Base-by-base conservation (phyloP, 2,329 filamentous ascomycete genomes). In the Exophiala aquamarina region DNA sequence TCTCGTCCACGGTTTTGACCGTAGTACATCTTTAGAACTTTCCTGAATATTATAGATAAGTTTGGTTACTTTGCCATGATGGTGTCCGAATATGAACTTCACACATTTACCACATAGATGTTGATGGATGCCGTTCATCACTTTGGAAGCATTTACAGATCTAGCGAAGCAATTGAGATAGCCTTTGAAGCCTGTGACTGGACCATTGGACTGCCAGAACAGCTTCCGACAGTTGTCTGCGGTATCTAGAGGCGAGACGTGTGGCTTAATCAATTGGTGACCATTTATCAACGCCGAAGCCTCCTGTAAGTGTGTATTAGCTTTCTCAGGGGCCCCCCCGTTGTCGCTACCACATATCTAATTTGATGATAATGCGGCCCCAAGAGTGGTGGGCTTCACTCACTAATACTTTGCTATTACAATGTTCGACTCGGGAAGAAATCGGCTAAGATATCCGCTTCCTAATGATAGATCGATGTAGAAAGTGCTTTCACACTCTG, bases 151-250 rank as follows among this genome's bases (percentile, higher is more conserved):
- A 54, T 75, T 74, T 2, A 78, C 74, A 75, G 77, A 81, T 5
- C 77, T 77, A 3, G 75, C 74, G 4, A 76, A 71, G 3, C 66
- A 67, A 57, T 84, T 84, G 34, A 79, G 68, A 59, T 84, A 84
- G 6, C 81, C 81, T 19, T 68, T 71, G 75, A 79, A 84, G 1
- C 74, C 74, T 0, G 69, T 64, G 31, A 81, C 60, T 0, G 70
- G 65, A 0, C 77, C 76, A 4, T 67, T 63, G 34, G 72, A 75
- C 52, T 78, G 76, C 69, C 74, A 77, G 15, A 35, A 43, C 5
- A 47, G 18, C 2, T 56, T 41, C 33, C 67, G 66, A 50, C 79
- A 79, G 8, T 73, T 69, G 20, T 71, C 67, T 1, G 69, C 63
- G 0, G 64, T 68, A 4, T 71, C 63, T 4, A 80, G 56, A 4